A percentile compares a stretch with the other conserved stretches of the same genome.
Conservation (phyloP, 2,329 filamentous ascomycete species). For the Thermothelomyces thermophilus region DNA sequence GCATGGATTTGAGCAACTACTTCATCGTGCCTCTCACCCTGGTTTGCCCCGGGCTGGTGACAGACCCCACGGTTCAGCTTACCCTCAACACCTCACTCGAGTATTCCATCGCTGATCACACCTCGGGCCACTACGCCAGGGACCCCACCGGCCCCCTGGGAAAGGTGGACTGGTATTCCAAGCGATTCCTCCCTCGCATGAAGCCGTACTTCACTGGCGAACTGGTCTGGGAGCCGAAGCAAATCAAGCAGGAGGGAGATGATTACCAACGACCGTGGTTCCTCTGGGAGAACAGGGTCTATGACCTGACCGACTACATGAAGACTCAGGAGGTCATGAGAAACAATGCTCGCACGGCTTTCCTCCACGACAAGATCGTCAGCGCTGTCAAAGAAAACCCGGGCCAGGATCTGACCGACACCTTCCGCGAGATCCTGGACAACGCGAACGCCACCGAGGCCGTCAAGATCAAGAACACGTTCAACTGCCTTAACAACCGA, state of each 20-base stretch:
- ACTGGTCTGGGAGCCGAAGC: constrained; percentile 61
- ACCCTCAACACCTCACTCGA: constrained; percentile 15
- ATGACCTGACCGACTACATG: constrained; percentile 90
- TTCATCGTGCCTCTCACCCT: constrained; percentile 71
- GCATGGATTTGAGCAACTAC: constrained; percentile 74
- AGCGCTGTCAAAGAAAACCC: constrained; percentile 66
- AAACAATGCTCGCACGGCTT: constrained; percentile 53
- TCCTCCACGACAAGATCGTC: constrained; percentile 63
- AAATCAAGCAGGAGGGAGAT: constrained; percentile 59
- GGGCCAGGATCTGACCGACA: constrained; percentile 67
- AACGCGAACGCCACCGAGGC: constrained; percentile 46
- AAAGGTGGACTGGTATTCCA: constrained; percentile 68
- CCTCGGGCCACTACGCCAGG: constrained; percentile 56
- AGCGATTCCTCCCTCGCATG: constrained; percentile 69
- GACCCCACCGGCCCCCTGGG: constrained; percentile 53
- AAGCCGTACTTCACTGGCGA: constrained; percentile 82
- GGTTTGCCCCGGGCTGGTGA: constrained; percentile 69
- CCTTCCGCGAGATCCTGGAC: constrained; percentile 52
- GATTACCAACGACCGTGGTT: constrained; percentile 70
- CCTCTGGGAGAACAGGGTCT: constrained; percentile 67
- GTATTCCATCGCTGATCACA: constrained; percentile 56
- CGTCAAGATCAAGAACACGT: constrained; percentile 53
- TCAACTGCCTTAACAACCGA: constrained; percentile 73
- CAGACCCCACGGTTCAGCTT: constrained; percentile 49
- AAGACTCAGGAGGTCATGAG: constrained; percentile 56